These are phyloP conservation scores for Apiotrichum domesticum DNA, from an alignment of 1,284 basidiomycete genomes.

Conservation along the genomic window DNA sequence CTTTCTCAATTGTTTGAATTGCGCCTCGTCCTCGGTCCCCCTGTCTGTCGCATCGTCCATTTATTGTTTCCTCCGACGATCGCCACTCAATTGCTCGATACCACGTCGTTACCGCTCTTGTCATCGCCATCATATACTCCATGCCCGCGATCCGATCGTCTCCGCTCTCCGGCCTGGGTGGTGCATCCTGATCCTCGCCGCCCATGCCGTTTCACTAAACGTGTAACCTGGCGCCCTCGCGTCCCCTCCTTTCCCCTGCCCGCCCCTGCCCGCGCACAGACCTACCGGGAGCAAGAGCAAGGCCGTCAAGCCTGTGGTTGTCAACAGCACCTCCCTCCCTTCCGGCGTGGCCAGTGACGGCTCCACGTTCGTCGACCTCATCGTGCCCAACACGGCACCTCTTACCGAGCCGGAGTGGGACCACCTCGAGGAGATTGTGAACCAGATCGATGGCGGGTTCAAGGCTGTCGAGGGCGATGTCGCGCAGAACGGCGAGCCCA, in stretches of 20 bases:
- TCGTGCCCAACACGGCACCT: conserved; percentile 30
- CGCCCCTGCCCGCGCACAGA: neutral
- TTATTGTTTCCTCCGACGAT: too few species aligned
- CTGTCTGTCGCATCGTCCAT: too few species aligned
- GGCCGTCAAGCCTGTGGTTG: neutral
- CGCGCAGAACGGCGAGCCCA: conserved; percentile 43
- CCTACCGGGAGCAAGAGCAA: neutral
- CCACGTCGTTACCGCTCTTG: too few species aligned
- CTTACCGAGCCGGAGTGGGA: conserved; percentile 59
- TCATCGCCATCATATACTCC: too few species aligned
- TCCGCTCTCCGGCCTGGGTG: too few species aligned
- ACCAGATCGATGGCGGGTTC: conserved; percentile 35
- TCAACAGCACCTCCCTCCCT: neutral
- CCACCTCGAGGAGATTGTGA: conserved; percentile 64
- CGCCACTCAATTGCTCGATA: too few species aligned
- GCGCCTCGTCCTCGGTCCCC: too few species aligned
- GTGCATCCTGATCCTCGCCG: too few species aligned
- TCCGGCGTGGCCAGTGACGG: neutral
- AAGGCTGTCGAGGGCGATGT: conserved; percentile 12
- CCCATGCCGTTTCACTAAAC: too few species aligned
- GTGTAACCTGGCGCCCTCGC: too few species aligned
- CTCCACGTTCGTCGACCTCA: conserved; percentile 25
- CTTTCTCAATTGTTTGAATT: too few species aligned
- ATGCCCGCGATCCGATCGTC: too few species aligned
- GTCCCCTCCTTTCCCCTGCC: neutral